These are phyloP conservation scores for Ustilago shanxiensis DNA, from an alignment of 1,284 basidiomycete genomes.

Conservation along the genomic window DNA sequence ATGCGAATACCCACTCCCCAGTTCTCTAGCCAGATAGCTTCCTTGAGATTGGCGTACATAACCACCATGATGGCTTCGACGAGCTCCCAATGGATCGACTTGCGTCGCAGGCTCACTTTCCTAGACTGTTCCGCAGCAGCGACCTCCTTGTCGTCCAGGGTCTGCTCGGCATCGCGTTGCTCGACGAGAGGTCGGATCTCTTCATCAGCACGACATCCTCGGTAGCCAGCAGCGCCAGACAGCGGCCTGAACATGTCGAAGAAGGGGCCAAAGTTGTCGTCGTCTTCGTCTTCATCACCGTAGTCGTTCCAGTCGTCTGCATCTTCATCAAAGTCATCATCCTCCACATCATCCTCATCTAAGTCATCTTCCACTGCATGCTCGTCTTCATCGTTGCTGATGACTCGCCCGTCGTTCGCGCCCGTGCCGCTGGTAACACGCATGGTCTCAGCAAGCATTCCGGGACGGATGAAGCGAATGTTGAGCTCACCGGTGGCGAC, in stretches of 20 bases:
- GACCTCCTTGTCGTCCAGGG: neutral
- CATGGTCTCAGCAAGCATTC: slow-evolving; percentile 31
- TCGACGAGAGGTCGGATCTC: slow-evolving; percentile 27
- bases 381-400: neutral
- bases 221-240: slow-evolving; percentile 23
- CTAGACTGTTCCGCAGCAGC: neutral
- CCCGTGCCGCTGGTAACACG: slow-evolving; percentile 26
- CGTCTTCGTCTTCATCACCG: slow-evolving; percentile 18
- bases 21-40: slow-evolving; percentile 51
- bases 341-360: slow-evolving; percentile 20
- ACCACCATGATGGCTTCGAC: slow-evolving; percentile 60
- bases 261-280: slow-evolving; percentile 23
- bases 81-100: slow-evolving; percentile 54
- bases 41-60: slow-evolving; percentile 56
- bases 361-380: slow-evolving; percentile 10
- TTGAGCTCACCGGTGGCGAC: slow-evolving; percentile 31
- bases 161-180: slow-evolving; percentile 1
- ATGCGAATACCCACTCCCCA: slow-evolving; percentile 57
- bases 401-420: neutral
- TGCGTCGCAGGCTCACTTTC: slow-evolving; percentile 26
- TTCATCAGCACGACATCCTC: slow-evolving; percentile 28
- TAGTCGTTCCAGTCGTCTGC: slow-evolving; percentile 34
- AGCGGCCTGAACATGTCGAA: slow-evolving; percentile 29
- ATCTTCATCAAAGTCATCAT: slow-evolving; percentile 40
- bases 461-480: slow-evolving; percentile 33